Evolutionary conservation across 257 asterid species (phyloP).

Genomic region (Leonotis leonurus): DNA sequence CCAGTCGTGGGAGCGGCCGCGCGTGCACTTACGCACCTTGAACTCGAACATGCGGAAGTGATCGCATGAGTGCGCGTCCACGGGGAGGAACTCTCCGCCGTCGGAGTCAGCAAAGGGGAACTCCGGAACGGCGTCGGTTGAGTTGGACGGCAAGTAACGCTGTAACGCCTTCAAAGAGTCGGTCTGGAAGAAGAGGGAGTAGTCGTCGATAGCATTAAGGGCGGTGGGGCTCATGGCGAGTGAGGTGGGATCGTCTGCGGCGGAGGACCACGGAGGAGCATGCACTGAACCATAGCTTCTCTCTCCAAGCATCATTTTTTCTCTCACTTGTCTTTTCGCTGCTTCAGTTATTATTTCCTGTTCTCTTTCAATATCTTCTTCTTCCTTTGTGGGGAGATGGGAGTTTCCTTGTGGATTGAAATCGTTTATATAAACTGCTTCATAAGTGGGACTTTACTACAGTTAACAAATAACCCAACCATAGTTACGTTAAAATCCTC

Average conservation of each 20-base stretch:
- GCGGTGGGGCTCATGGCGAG: slow-evolving; percentile 30
- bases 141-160: slow-evolving; percentile 52
- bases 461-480: slow-evolving; percentile 27
- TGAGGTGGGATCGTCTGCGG: slow-evolving; percentile 29
- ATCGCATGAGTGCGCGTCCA: slow-evolving; percentile 73
- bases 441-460: slow-evolving; percentile 38
- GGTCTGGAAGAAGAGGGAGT: slow-evolving; percentile 25
- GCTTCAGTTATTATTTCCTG: not conserved
- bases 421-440: slow-evolving; percentile 43
- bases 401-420: not conserved
- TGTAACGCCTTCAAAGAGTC: slow-evolving; percentile 36
- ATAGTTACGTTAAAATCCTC: slow-evolving; percentile 24
- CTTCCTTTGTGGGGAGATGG: not conserved
- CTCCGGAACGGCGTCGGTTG: slow-evolving; percentile 23
- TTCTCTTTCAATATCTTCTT: not conserved
- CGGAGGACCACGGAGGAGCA: slow-evolving; percentile 51
- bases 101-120: slow-evolving; percentile 26
- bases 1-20: slow-evolving; percentile 85
- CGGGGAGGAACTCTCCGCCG: slow-evolving; percentile 39
- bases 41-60: slow-evolving; percentile 80
- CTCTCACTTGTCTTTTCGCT: not conserved
- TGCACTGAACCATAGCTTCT: slow-evolving; percentile 29
- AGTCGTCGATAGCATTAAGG: slow-evolving; percentile 35
- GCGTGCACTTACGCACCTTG: slow-evolving; percentile 65
- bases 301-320: slow-evolving; percentile 49